A percentile compares a stretch with the other conserved stretches of the same genome.
Evolutionary conservation across 1,284 basidiomycete species (phyloP).

Genomic region (Malassezia equina): DNA sequence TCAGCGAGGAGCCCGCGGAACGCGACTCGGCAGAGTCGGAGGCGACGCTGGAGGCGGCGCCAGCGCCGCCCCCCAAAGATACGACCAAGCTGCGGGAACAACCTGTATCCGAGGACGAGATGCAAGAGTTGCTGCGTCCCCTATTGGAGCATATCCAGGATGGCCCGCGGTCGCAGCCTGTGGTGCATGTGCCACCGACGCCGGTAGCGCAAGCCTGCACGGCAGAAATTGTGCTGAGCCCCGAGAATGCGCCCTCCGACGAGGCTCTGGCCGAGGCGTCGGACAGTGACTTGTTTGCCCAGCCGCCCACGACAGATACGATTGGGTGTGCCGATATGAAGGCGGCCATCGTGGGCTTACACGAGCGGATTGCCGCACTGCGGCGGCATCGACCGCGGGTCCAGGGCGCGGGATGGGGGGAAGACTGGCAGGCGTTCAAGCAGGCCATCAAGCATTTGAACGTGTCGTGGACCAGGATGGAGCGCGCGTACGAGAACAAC

Average conservation of each 20-base stretch:
- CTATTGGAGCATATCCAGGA: conserved; percentile 11
- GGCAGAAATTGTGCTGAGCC: conserved; percentile 2
- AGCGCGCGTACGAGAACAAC: conserved; percentile 16
- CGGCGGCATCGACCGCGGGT: neutral
- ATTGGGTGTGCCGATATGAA: conserved; percentile 1
- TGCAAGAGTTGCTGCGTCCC: conserved; percentile 9
- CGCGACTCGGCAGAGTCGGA: neutral
- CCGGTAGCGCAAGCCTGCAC: neutral
- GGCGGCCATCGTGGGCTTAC: conserved; percentile 4
- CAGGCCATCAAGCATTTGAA: conserved; percentile 13
- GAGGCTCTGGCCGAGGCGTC: neutral
- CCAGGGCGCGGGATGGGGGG: neutral
- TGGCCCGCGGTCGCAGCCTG: neutral
- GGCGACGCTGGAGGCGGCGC: neutral
- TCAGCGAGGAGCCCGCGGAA: neutral
- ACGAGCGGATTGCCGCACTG: conserved; percentile 2
- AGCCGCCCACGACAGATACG: neutral
- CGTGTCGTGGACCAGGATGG: conserved; percentile 10
- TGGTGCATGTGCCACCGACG: neutral
- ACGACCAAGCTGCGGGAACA: neutral
- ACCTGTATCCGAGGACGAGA: conserved; percentile 13
- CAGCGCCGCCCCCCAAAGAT: neutral
- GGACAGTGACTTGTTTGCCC: neutral
- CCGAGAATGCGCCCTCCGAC: neutral
- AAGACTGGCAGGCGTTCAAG: conserved; percentile 13